Conservation (phyloP, 306 rosid genomes). For the Cucumis hystrix region DNA sequence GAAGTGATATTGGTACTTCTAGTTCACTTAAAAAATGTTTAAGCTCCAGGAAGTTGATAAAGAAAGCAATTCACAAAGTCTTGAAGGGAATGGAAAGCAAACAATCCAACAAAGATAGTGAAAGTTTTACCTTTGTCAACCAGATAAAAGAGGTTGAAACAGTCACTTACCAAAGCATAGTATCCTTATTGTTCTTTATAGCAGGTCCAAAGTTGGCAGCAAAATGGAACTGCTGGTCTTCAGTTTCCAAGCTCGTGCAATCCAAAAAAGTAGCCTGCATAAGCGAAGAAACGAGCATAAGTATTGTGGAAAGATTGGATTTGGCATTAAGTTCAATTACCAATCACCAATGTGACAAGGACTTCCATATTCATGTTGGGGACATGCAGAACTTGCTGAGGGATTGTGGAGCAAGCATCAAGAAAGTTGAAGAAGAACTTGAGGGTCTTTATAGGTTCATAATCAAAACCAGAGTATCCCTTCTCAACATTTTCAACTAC, state of each 20-base stretch:
- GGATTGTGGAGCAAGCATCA: conserved; percentile 9
- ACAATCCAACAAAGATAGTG: background rate
- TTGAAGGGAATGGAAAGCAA: conserved; percentile 6
- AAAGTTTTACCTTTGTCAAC: background rate
- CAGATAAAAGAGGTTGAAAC: conserved; percentile 8
- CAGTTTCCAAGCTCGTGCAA: conserved; percentile 14
- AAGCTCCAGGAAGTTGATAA: conserved; percentile 9
- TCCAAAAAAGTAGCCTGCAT: conserved; percentile 14
- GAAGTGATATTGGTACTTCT: conserved; percentile 7
- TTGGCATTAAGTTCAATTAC: background rate
- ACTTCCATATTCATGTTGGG: background rate
- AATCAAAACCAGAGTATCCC: conserved; percentile 16
- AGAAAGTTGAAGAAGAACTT: conserved; percentile 10
- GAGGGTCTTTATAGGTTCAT: conserved; percentile 11
- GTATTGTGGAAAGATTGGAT: conserved; percentile 9
- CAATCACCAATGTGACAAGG: background rate
- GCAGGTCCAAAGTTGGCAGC: conserved; percentile 3
- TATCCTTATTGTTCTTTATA: conserved; percentile 7
- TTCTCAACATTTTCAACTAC: conserved; percentile 25
- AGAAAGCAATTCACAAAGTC: conserved; percentile 11
- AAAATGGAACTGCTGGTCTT: conserved; percentile 11
- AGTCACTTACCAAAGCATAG: conserved; percentile 1
- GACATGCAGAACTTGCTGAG: conserved; percentile 1
- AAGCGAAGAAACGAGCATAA: background rate
- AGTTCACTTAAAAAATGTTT: conserved; percentile 3